Percentiles rank a stretch among this genome's conserved stretches.
Evolutionary conservation across 805 yeast species (phyloP).

Genomic region (Starmerella floris): DNA sequence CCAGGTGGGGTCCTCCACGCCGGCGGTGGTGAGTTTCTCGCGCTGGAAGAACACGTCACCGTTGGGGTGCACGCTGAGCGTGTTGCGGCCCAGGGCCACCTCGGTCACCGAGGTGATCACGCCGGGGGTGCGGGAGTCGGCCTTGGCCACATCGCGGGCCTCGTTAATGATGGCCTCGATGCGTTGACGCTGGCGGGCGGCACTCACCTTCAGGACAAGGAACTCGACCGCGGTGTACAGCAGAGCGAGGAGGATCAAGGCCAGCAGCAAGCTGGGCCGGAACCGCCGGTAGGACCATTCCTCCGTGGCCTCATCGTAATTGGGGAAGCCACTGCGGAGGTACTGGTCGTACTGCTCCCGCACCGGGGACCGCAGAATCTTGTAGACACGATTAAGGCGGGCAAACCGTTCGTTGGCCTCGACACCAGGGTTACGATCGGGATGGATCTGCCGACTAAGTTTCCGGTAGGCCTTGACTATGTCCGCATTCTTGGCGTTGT

Average conservation of each 20-base stretch:
- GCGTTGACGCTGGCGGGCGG: slow-evolving; percentile 44
- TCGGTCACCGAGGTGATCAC: slow-evolving; percentile 22
- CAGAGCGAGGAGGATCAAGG: slow-evolving; percentile 38
- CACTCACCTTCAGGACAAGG: slow-evolving; percentile 39
- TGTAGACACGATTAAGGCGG: slow-evolving; percentile 60
- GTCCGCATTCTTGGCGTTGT: slow-evolving; percentile 20
- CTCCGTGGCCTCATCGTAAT: slow-evolving; percentile 44
- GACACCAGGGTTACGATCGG: slow-evolving; percentile 53
- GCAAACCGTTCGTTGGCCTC: slow-evolving; percentile 60
- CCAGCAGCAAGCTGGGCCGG: slow-evolving; percentile 49
- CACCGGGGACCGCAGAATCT: slow-evolving; percentile 47
- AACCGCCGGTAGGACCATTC: slow-evolving; percentile 50
- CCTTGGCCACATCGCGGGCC: slow-evolving; percentile 24
- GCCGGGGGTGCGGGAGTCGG: slow-evolving; percentile 18
- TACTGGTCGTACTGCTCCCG: slow-evolving; percentile 76
- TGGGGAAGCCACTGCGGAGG: slow-evolving; percentile 71
- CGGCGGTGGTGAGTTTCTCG: slow-evolving; percentile 22
- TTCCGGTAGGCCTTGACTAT: slow-evolving; percentile 42
- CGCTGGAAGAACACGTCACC: slow-evolving; percentile 26
- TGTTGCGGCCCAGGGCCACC: slow-evolving; percentile 23
- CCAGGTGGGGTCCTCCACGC: slow-evolving; percentile 26
- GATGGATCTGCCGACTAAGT: slow-evolving; percentile 62
- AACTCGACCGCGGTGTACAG: slow-evolving; percentile 47
- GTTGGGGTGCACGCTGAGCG: slow-evolving; percentile 27
- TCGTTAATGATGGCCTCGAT: slow-evolving; percentile 29